Conservation (phyloP, 257 asterid species). For the Jacaranda copaia region DNA sequence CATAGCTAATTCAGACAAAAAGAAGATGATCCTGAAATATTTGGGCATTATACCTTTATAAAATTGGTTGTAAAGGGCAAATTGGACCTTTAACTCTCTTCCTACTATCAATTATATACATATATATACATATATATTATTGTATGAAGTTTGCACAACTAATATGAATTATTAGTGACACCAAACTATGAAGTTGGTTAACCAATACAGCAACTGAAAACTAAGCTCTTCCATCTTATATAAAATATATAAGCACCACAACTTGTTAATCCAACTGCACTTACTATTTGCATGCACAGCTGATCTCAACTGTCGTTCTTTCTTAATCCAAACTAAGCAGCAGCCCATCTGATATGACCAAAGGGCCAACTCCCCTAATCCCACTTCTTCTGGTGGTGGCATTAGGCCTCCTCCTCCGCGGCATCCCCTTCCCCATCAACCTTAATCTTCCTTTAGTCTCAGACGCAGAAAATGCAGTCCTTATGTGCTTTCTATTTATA, state of each 20-base stretch:
- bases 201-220: conserved; percentile 54
- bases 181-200: conserved; percentile 55
- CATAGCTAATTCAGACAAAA: too few relatives aligned
- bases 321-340: not conserved
- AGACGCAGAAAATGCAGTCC: conserved; percentile 53
- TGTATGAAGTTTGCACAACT: conserved; percentile 24
- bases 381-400: conserved; percentile 61
- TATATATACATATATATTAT: not conserved
- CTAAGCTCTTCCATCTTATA: conserved; percentile 6
- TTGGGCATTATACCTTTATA: too few relatives aligned
- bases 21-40: too few relatives aligned
- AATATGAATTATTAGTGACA: conserved; percentile 47
- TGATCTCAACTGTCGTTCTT: not conserved
- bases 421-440: conserved; percentile 37
- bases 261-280: not conserved
- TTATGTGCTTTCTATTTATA: conserved; percentile 43
- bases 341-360: conserved; percentile 43
- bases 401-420: conserved; percentile 65
- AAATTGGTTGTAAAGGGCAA: too few relatives aligned
- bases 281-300: not conserved
- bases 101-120: too few relatives aligned
- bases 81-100: too few relatives aligned
- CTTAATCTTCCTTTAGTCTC: conserved; percentile 44
- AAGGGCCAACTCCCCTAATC: conserved; percentile 73
- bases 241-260: not conserved